Conservation (phyloP, 2,329 filamentous ascomycete genomes). For the Xylaria digitata region DNA sequence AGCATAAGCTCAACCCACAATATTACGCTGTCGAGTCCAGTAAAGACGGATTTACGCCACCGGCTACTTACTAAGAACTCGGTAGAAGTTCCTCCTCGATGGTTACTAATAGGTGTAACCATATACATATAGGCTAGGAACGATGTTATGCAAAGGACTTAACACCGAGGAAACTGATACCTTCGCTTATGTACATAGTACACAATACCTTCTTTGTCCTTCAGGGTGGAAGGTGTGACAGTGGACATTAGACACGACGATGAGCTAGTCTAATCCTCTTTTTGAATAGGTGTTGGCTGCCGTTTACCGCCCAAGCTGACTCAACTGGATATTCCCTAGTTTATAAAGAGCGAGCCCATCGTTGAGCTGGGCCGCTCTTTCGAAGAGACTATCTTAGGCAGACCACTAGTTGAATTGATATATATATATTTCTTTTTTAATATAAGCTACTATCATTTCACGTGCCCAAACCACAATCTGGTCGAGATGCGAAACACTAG, state of each 20-base stretch:
- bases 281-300: not conserved
- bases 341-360: conserved; percentile 15
- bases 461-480: not conserved
- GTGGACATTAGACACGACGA: not conserved
- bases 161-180: no score
- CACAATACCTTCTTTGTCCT: no score
- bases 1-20: conserved; percentile 1
- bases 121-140: no score
- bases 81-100: not conserved
- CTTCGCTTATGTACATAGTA: no score
- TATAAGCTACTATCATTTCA: not conserved
- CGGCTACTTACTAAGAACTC: not conserved
- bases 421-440: not conserved
- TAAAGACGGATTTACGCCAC: not conserved
- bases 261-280: conserved; percentile 13
- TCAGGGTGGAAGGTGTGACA: no score
- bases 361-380: conserved; percentile 17
- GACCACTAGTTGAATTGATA: conserved; percentile 20
- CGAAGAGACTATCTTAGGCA: conserved; percentile 12
- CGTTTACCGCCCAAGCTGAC: not conserved
- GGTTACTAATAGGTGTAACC: not conserved
- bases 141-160: no score
- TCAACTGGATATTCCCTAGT: not conserved
- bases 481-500: not conserved
- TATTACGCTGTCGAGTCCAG: conserved; percentile 1